phyloP scores from a whole-genome alignment of 2,329 filamentous ascomycete species.

The Gnomoniopsis sp. region DNA sequence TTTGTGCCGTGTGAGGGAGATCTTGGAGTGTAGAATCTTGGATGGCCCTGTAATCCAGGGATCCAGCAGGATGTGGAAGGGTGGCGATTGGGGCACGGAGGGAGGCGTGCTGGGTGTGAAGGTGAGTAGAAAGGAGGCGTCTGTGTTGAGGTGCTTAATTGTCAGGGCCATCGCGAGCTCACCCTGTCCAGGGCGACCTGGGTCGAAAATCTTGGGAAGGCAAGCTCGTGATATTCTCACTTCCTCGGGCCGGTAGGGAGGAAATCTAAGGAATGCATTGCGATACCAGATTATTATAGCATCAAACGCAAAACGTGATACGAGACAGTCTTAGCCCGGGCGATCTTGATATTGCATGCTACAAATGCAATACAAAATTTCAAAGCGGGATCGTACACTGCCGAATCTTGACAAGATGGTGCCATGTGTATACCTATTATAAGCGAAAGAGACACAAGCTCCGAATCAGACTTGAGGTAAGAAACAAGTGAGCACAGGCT shows the following conservation, averaged over 20 bases:
- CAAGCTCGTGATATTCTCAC: neutral
- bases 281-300: no score
- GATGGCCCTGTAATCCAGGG: conserved; percentile 65
- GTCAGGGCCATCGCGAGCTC: conserved; percentile 54
- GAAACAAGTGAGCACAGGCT: no score
- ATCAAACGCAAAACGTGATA: neutral
- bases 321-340: neutral
- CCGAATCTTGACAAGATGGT: neutral
- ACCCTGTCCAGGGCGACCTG: neutral
- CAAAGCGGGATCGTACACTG: neutral
- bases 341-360: neutral
- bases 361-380: neutral
- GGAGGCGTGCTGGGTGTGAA: conserved; percentile 53
- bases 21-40: conserved; percentile 56
- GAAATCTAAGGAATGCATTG: no score
- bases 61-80: conserved; percentile 68
- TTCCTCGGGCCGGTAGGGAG: no score
- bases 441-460: neutral
- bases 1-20: conserved; percentile 57
- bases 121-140: conserved; percentile 62
- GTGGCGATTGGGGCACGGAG: conserved; percentile 36
- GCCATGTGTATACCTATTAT: no score
- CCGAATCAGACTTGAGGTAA: neutral
- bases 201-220: neutral
- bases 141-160: conserved; percentile 61